These are phyloP conservation scores for Leccinum subgranulosum DNA, from an alignment of 768 basidiomycete genomes.

Conservation along the genomic window DNA sequence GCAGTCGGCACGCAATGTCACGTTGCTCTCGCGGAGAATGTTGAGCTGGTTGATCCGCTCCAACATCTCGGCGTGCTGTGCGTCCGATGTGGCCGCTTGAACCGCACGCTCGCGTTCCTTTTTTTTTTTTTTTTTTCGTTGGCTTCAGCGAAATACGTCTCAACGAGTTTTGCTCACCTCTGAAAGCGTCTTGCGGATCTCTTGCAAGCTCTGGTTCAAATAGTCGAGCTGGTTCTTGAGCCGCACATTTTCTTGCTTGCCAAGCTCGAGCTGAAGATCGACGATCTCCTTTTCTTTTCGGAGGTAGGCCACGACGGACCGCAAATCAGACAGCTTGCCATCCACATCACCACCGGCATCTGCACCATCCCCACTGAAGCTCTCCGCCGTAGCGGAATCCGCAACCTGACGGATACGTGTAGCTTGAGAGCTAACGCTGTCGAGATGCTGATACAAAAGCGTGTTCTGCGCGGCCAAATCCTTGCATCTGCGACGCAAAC, in stretches of 20 bases:
- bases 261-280: constrained; percentile 80
- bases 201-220: constrained; percentile 64
- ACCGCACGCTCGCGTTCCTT: constrained; percentile 78
- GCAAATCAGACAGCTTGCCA: constrained; percentile 66
- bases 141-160: neutral
- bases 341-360: constrained; percentile 51
- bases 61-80: constrained; percentile 80
- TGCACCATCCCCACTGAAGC: constrained; percentile 36
- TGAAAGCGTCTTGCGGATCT: constrained; percentile 64
- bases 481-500: constrained; percentile 47
- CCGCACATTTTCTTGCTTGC: constrained; percentile 71
- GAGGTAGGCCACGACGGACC: constrained; percentile 76
- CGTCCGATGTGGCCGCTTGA: constrained; percentile 64
- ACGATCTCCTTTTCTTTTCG: constrained; percentile 92
- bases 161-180: constrained; percentile 44
- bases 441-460: constrained; percentile 79
- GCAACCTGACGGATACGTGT: constrained; percentile 74
- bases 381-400: constrained; percentile 41
- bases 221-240: constrained; percentile 76
- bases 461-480: constrained; percentile 75
- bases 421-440: constrained; percentile 79
- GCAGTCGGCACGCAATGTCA: constrained; percentile 74
- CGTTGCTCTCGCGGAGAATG: constrained; percentile 83
- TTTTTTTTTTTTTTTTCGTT: neutral
- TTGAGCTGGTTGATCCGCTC: constrained; percentile 87